Base-by-base conservation (phyloP, 2,329 filamentous ascomycete species). In the Arthroderma sp. region DNA sequence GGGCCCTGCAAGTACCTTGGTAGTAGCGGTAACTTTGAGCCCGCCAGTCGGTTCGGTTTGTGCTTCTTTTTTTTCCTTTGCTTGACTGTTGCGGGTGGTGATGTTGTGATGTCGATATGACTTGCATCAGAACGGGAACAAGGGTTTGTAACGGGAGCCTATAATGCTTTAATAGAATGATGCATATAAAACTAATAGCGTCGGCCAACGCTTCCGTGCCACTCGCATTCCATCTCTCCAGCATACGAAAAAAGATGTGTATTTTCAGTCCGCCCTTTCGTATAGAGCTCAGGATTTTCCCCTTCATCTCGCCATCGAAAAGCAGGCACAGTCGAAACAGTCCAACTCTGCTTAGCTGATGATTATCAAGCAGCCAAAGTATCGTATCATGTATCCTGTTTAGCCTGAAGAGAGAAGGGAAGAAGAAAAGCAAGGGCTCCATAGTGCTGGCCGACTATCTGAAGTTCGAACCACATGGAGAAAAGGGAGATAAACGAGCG, bases 121-220 rank as follows among this genome's bases (percentile, higher is more conserved):
- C 47, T 51, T 51, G 47, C 47, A 51, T 33, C 19, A 13, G 44
- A 49, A 6, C 25, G n/a, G 44, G 39, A 43, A 13, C 44, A 49
- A 49, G 44, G 44, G 23, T 49, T 13, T 47, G 17, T 23, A n/a
- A n/a, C n/a, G n/a, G n/a, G n/a, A n/a, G n/a, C n/a, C n/a, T n/a
- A n/a, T n/a, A n/a, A n/a, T n/a, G n/a, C n/a, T n/a, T n/a, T n/a
- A n/a, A n/a, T n/a, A n/a, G n/a, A n/a, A n/a, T n/a, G n/a, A n/a
- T n/a, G n/a, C n/a, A n/a, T n/a, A n/a, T n/a, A n/a, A n/a, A 11
- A 13, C 4, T 38, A 9, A 33, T 51, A 51, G 47, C 25, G 47
- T 51, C 47, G 47, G 47, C 47, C 47, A 51, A 51, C 47, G 17
- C 47, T 51, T 51, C 47, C 47, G 47, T 25, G 19, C 47, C 47